Conservation (phyloP, 2,329 filamentous ascomycete species). For the Diaporthe sp. region DNA sequence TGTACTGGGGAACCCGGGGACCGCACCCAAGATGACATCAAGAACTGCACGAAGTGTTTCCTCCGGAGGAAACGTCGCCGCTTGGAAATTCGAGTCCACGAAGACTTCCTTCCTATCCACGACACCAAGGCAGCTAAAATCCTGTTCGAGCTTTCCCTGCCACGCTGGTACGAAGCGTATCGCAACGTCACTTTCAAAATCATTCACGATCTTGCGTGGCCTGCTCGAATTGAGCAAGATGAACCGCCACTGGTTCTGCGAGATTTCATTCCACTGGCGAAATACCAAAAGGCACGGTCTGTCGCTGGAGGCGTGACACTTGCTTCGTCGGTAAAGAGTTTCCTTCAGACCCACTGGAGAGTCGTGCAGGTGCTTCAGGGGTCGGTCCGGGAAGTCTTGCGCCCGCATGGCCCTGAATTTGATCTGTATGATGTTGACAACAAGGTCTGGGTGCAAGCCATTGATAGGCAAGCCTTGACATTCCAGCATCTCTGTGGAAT, state of each 20-base stretch:
- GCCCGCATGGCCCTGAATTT: slow-evolving; percentile 24
- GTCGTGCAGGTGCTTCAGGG: slow-evolving; percentile 1
- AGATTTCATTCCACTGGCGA: too few species aligned
- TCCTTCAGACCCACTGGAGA: slow-evolving; percentile 33
- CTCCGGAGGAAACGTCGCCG: background rate
- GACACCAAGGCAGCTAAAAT: slow-evolving; percentile 23
- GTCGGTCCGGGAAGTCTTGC: slow-evolving; percentile 10
- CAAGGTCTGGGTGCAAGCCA: slow-evolving; percentile 9
- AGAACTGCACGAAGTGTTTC: slow-evolving; percentile 48
- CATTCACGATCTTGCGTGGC: too few species aligned
- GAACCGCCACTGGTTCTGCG: too few species aligned
- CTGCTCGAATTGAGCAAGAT: too few species aligned
- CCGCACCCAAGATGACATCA: slow-evolving; percentile 27
- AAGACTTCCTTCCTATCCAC: slow-evolving; percentile 55
- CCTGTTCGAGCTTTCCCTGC: too few species aligned
- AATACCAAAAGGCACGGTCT: too few species aligned
- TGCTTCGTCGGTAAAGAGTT: slow-evolving; percentile 27
- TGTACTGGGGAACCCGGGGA: slow-evolving; percentile 45
- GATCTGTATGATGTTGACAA: slow-evolving; percentile 5
- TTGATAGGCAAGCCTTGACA: slow-evolving; percentile 47
- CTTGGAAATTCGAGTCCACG: slow-evolving; percentile 55
- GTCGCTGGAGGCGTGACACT: slow-evolving; percentile 2
- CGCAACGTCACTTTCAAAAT: too few species aligned
- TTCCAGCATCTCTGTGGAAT: slow-evolving; percentile 60
- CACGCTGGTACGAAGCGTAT: too few species aligned